A percentile compares a stretch with the other conserved stretches of the same genome.
Conservation (phyloP, 208 protist genomes). For the Crithidia thermophila region DNA sequence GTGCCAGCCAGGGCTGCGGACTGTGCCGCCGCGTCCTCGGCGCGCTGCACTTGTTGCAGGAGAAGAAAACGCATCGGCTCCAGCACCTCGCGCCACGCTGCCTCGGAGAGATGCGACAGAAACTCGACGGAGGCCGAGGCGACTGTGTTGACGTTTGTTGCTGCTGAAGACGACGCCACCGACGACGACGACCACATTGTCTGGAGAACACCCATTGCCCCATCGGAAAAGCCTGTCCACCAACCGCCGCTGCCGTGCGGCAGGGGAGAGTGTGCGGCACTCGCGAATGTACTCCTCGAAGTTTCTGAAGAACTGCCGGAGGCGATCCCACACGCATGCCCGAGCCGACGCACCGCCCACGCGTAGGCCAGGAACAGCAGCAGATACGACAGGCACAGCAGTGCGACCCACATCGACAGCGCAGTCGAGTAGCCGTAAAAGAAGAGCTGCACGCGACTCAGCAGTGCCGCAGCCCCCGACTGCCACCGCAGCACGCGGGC, state of each 20-base stretch:
- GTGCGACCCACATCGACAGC: constrained; percentile 39
- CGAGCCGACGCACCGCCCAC: constrained; percentile 7
- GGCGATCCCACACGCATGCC: neutral
- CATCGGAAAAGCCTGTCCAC: too few relatives aligned
- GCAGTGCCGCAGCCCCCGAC: constrained; percentile 34
- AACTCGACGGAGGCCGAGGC: neutral
- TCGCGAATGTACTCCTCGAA: too few relatives aligned
- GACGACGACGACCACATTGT: too few relatives aligned
- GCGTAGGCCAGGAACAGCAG: constrained; percentile 22
- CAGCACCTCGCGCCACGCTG: constrained; percentile 10
- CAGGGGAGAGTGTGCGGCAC: too few relatives aligned
- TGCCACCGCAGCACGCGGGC: constrained; percentile 56
- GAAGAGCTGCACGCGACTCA: constrained; percentile 47
- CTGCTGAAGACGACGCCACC: neutral
- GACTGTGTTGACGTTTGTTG: too few relatives aligned
- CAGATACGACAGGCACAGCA: constrained; percentile 24
- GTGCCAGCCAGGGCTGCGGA: neutral
- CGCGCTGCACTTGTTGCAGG: constrained; percentile 1
- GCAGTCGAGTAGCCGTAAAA: constrained; percentile 51
- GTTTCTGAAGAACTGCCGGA: too few relatives aligned
- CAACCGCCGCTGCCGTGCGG: too few relatives aligned
- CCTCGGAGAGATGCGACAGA: constrained; percentile 7
- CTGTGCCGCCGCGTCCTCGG: neutral
- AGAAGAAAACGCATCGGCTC: constrained; percentile 21
- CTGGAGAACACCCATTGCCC: too few relatives aligned